Evolutionary conservation across 371 early-diverging fungal species (phyloP).

Genomic region (Neoconidiobolus thromboides): DNA sequence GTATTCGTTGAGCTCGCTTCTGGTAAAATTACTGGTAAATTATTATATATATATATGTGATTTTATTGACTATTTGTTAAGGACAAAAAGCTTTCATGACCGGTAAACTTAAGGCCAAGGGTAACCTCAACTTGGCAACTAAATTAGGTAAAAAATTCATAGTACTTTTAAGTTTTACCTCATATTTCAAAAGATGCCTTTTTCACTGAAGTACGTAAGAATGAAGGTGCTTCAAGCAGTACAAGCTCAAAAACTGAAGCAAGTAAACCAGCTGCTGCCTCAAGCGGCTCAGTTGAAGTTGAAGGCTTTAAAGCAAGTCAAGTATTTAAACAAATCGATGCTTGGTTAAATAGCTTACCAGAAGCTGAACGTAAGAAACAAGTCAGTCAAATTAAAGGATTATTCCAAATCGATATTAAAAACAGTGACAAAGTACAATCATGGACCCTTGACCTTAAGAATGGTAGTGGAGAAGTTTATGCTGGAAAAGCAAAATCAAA

Average conservation of each 20-base stretch:
- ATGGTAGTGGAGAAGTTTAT: not conserved
- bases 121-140: conserved; percentile 51
- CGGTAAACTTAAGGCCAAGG: conserved; percentile 72
- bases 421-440: not conserved
- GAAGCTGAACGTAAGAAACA: not conserved
- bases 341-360: not conserved
- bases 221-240: too few species aligned
- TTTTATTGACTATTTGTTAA: not conserved
- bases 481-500: not conserved
- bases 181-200: too few species aligned
- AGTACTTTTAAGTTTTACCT: too few species aligned
- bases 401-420: conserved; percentile 2
- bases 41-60: not conserved
- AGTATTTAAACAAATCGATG: not conserved
- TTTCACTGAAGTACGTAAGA: too few species aligned
- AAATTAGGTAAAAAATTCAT: conserved; percentile 21
- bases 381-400: not conserved
- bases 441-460: conserved; percentile 2
- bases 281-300: not conserved
- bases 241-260: too few species aligned
- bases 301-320: not conserved
- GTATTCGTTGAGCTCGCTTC: not conserved
- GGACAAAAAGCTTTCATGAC: conserved; percentile 64
- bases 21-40: not conserved
- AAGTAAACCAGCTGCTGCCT: too few species aligned